Percentiles rank a stretch among this genome's conserved stretches.
These are phyloP conservation scores for Mycena citricolor DNA, from an alignment of 1,284 basidiomycete genomes.

Conservation along the genomic window DNA sequence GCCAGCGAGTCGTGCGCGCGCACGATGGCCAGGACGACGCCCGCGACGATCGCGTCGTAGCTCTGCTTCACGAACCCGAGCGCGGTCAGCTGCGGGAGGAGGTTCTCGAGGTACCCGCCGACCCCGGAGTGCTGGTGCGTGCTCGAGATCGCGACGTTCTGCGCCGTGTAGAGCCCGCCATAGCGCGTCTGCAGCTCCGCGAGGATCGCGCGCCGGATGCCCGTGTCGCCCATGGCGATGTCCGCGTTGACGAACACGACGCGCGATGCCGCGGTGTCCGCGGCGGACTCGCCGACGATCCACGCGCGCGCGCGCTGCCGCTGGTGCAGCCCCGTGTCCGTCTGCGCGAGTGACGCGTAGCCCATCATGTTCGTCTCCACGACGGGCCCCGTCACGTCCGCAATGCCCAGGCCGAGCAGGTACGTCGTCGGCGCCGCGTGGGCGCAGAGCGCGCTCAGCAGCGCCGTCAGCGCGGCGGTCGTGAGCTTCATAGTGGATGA, in stretches of 20 bases:
- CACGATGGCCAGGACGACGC: conserved; percentile 69
- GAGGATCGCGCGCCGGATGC: conserved; percentile 71
- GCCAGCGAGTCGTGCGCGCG: conserved; percentile 65
- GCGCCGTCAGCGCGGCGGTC: too few species aligned
- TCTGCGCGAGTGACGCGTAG: conserved; percentile 69
- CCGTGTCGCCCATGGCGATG: conserved; percentile 71
- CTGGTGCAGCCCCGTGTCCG: conserved; percentile 78
- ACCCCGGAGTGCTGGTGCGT: conserved; percentile 79
- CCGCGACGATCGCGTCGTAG: conserved; percentile 69
- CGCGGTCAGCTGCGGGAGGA: conserved; percentile 57
- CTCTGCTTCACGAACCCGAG: conserved; percentile 73
- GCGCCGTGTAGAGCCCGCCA: conserved; percentile 22
- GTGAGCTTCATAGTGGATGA: too few species aligned
- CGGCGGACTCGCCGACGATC: conserved; percentile 63
- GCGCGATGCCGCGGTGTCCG: conserved; percentile 50
- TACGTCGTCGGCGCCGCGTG: conserved; percentile 14
- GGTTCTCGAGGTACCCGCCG: conserved; percentile 56
- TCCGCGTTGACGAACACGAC: conserved; percentile 76
- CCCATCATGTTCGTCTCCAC: conserved; percentile 38
- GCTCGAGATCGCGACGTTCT: conserved; percentile 77
- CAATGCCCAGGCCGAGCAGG: conserved; percentile 15
- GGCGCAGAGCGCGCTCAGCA: conserved; percentile 7
- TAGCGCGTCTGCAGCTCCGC: conserved; percentile 25
- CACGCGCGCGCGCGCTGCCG: conserved; percentile 69
- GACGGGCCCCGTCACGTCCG: conserved; percentile 19